Evolutionary conservation across 768 basidiomycete genomes (phyloP).

Genomic region (Coprinellus micaceus): DNA sequence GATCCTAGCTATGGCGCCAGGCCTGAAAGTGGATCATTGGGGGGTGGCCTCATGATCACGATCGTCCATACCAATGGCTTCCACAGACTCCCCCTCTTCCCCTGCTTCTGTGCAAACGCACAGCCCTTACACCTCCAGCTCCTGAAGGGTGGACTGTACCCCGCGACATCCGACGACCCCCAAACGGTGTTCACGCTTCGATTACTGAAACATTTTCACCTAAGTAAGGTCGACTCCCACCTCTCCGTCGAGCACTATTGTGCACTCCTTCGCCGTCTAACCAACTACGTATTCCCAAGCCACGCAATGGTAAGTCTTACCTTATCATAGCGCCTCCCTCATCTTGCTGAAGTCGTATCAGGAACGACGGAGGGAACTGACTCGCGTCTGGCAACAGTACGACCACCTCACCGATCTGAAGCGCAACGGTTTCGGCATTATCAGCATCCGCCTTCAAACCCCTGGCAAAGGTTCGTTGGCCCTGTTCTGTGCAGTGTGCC

Average conservation of each 20-base stretch:
- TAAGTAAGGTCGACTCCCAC: not conserved
- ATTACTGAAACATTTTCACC: not conserved
- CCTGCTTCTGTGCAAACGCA: slow-evolving; percentile 3
- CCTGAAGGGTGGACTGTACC: slow-evolving; percentile 11
- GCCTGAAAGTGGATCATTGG: not conserved
- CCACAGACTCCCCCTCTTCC: slow-evolving; percentile 10
- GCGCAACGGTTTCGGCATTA: slow-evolving; percentile 16
- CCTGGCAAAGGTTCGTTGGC: not conserved
- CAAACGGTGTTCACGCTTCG: not conserved
- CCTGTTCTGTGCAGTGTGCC: slow-evolving; percentile 25
- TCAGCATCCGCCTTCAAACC: not conserved
- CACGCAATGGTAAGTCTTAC: too few relatives aligned
- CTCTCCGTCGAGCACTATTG: not conserved
- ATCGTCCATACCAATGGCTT: slow-evolving; percentile 16
- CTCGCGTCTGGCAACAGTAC: not conserved
- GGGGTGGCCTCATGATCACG: not conserved
- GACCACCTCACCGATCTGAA: slow-evolving; percentile 12
- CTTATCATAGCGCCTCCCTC: too few relatives aligned
- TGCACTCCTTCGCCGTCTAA: not conserved
- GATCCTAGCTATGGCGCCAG: not conserved
- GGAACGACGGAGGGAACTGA: not conserved
- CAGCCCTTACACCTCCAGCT: slow-evolving; percentile 1
- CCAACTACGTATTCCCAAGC: not conserved
- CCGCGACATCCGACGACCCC: not conserved
- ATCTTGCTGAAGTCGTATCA: too few relatives aligned